These are phyloP conservation scores for Magnolia officinalis DNA, from an alignment of 164 flowering plant genomes.

Conservation along the genomic window DNA sequence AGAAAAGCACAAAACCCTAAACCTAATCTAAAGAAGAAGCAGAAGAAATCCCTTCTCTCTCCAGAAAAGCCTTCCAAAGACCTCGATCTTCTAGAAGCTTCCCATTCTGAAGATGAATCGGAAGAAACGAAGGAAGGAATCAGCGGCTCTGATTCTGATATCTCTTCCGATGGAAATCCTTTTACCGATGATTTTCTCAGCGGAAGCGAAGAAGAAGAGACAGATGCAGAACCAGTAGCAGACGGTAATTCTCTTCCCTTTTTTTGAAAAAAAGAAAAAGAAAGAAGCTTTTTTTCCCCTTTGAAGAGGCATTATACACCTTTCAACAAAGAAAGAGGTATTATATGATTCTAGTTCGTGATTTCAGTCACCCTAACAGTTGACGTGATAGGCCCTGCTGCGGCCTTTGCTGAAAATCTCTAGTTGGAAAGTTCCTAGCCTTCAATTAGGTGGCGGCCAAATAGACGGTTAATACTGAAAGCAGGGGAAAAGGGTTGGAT, in stretches of 20 bases:
- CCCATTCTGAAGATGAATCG: not conserved
- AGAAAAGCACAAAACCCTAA: not conserved
- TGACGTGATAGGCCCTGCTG: not conserved
- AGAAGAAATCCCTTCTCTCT: not conserved
- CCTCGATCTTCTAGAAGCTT: not conserved
- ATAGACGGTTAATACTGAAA: no score
- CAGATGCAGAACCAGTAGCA: not conserved
- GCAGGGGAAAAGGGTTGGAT: no score
- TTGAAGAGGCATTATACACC: not conserved
- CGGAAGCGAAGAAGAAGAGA: conserved; percentile 20
- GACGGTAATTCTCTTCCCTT: conserved; percentile 29
- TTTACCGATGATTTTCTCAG: conserved; percentile 66
- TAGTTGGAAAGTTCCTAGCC: no score
- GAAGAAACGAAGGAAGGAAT: conserved; percentile 27
- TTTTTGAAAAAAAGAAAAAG: not conserved
- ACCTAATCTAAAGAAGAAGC: not conserved
- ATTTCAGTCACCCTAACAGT: no score
- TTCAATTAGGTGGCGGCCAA: no score
- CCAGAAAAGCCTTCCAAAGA: not conserved
- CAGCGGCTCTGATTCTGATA: conserved; percentile 45
- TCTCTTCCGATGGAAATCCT: conserved; percentile 50
- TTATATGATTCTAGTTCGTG: no score
- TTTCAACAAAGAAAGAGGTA: not conserved
- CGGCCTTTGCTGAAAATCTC: not conserved
- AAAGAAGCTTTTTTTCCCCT: not conserved